Evolutionary conservation across 768 basidiomycete genomes (phyloP), one percentile per base, ranked within the genome.

Genomic region (Thelephora ganbajun): DNA sequence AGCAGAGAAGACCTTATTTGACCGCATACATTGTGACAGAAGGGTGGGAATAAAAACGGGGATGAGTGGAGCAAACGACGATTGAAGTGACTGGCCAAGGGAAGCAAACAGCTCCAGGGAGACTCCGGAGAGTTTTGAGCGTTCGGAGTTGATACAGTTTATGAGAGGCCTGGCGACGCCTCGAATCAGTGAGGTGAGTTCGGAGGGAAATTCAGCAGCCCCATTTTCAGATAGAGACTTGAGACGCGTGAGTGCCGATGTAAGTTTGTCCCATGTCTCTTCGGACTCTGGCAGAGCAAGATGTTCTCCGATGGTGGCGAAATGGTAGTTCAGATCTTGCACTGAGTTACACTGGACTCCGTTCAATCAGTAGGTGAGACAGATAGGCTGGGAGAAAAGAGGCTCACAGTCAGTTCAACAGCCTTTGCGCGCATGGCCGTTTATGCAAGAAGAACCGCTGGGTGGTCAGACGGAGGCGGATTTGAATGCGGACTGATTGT

Each of bases 231-330:
- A 75, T 5, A 81, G 59, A 5, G 62, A 59, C 1, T 68, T 68
- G 18, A 88, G 60, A 12, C 65, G 59, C 18, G 56, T 48, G 44
- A 86, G 57, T 3, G 69, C 69, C 33, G 71, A 66, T 2, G 71
- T 61, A 43, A 89, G 83, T 14, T 61, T 67, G 48, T 87, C 83
- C 87, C 87, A 90, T 12, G 76, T 76, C 23, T 90, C 84, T 59
- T 90, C 87, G 2, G 82, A 76, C 61, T 90, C 87, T 33, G 69
- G 57, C 12, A 74, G 65, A 47, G 65, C 56, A 16, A 75, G 51
- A 19, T 64, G 58, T 53, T 66, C 59, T 48, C 69, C 69, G 18
- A 74, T 53, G 35, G 61, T 56, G 36, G 71, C 70, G 42, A 79
- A 43, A n/a, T 55, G 44, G 18, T 47, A 44, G 12, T 48, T 37